Evolutionary conservation across 805 yeast species (phyloP).

Genomic region (Candida montana): DNA sequence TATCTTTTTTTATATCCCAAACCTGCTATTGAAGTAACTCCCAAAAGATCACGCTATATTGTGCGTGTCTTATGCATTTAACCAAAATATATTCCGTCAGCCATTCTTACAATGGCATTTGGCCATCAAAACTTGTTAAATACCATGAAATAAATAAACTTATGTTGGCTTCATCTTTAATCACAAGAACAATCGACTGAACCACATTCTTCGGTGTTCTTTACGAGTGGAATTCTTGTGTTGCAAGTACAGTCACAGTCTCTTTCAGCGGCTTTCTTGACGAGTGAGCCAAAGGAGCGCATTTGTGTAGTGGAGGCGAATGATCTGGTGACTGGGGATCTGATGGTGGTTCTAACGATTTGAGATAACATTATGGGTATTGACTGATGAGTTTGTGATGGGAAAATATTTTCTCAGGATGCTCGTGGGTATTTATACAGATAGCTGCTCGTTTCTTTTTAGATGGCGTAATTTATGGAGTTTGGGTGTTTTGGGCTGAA

Average conservation of each 20-base stretch:
- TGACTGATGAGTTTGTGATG: neutral
- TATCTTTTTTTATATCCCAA: too few relatives aligned
- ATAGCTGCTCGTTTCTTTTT: neutral
- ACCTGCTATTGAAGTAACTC: neutral
- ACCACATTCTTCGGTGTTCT: constrained; percentile 23
- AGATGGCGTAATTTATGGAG: neutral
- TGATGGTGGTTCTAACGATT: constrained; percentile 14
- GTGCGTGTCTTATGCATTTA: neutral
- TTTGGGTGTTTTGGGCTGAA: neutral
- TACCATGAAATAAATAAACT: too few relatives aligned
- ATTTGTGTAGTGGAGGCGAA: constrained; percentile 3
- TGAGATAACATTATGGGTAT: constrained; percentile 19
- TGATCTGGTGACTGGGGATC: constrained; percentile 10
- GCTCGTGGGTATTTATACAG: neutral
- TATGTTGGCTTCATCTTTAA: neutral
- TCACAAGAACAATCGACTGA: constrained; percentile 24
- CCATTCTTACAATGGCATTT: too few relatives aligned
- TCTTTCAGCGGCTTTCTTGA: constrained; percentile 17
- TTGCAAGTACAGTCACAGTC: constrained; percentile 27
- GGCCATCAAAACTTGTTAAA: too few relatives aligned
- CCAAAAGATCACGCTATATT: neutral
- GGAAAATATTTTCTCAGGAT: neutral
- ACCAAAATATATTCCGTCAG: too few relatives aligned
- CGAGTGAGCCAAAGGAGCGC: constrained; percentile 9
- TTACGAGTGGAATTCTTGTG: constrained; percentile 12